Evolutionary conservation across 352 stramenopile genomes (phyloP).

Genomic region (Thraustochytrium sp.): DNA sequence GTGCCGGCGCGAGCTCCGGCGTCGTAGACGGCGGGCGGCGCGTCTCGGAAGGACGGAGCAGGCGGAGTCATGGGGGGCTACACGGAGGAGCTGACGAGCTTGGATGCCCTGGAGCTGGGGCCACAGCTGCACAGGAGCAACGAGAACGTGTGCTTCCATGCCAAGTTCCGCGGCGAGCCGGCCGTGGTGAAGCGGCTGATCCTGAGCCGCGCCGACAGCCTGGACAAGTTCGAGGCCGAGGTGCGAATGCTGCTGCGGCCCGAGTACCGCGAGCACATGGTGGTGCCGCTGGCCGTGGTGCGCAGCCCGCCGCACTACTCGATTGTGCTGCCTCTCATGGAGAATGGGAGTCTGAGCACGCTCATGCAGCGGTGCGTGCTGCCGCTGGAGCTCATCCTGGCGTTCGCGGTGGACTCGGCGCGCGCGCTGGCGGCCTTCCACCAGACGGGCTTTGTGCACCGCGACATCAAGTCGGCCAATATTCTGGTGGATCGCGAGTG

Average conservation of each 20-base stretch:
- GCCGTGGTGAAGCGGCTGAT: slow-evolving; percentile 13
- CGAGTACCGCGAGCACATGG: not conserved
- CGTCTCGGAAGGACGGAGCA: not conserved
- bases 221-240: slow-evolving; percentile 40
- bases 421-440: slow-evolving; percentile 22
- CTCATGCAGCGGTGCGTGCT: not conserved
- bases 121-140: slow-evolving; percentile 12
- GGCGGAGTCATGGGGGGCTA: too few species aligned
- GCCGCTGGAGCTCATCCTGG: slow-evolving; percentile 10
- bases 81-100: not conserved
- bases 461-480: slow-evolving; percentile 40
- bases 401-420: slow-evolving; percentile 21
- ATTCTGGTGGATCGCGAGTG: not conserved
- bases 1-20: too few species aligned
- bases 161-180: slow-evolving; percentile 27
- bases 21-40: not conserved
- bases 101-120: slow-evolving; percentile 22
- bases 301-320: slow-evolving; percentile 47
- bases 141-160: slow-evolving; percentile 31
- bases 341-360: slow-evolving; percentile 25
- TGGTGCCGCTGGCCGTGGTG: slow-evolving; percentile 51
- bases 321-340: slow-evolving; percentile 35
- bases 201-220: slow-evolving; percentile 6
- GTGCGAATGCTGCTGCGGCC: not conserved
- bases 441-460: slow-evolving; percentile 20